Evolutionary conservation across 2,329 filamentous ascomycete species (phyloP), one percentile per base, ranked within the genome.

Genomic region (Bipolaris victoriae): DNA sequence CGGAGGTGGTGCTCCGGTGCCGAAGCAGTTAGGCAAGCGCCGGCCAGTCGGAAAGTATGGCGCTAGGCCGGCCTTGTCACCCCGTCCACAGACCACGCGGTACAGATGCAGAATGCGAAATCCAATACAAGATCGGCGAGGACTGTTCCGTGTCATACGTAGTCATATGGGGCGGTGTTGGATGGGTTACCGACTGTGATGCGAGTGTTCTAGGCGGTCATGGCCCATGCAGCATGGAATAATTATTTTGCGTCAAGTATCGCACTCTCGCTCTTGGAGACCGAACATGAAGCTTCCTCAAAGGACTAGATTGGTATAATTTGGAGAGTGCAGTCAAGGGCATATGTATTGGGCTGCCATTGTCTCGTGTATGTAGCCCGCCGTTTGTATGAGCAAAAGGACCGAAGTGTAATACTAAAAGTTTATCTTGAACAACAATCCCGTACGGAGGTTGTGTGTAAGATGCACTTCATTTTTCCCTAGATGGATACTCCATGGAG

Each of bases 121-220:
- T 51, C 54, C 56, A 49, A 57, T 29, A 60, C 39, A 51, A 61
- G 55, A 57, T 61, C 69, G 69, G 70, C 44, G n/a, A n/a, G 35
- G 31, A 20, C 41, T 31, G 45, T 58, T 70, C 70, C 68, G 70
- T 68, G 61, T 50, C 55, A 24, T 33, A 64, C 58, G 44, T 20
- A 60, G 58, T 49, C 48, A 53, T 45, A 49, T 18, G 50, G 18
- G 24, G 43, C 46, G 35, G 13, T 44, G 33, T 45, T 40, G 31
- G 36, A 24, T 13, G 18, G 49, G 49, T 59, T 52, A 26, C 44
- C 46, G 45, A 48, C 40, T 46, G 36, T 40, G 4, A 46, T 44
- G 33, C 53, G 18, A 52, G 48, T 2, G 15, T 60, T 57, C 53
- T 53, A 48, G 52, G 22, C 26, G 51, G 46, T 20, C 20, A 5